Conservation (phyloP, 768 basidiomycete species). For the Leucocoprinus leucothites region DNA sequence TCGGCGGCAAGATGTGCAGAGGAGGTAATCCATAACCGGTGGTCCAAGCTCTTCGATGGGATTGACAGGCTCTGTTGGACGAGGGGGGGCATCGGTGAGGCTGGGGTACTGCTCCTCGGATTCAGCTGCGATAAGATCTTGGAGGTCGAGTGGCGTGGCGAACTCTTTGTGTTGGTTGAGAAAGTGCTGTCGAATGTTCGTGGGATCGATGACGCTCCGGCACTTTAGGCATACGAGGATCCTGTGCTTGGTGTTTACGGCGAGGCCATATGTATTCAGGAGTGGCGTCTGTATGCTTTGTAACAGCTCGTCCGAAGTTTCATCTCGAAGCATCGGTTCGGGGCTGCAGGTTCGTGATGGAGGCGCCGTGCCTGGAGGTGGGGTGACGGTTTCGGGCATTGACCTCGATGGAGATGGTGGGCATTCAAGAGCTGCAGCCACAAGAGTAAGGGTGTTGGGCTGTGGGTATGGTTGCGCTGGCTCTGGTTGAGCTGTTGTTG, state of each 20-base stretch:
- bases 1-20: slow-evolving; percentile 1
- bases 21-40: neutral
- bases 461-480: no score
- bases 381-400: no score
- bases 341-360: no score
- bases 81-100: slow-evolving; percentile 3
- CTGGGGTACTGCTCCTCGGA: neutral
- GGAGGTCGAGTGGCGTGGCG: neutral
- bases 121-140: neutral
- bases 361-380: no score
- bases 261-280: neutral
- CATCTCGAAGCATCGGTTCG: no score
- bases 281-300: neutral
- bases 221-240: slow-evolving; percentile 8
- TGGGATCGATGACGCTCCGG: slow-evolving; percentile 1
- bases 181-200: slow-evolving; percentile 3
- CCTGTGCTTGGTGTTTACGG: neutral
- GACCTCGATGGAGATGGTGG: no score
- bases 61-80: neutral
- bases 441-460: no score
- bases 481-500: no score
- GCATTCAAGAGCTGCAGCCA: no score
- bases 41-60: neutral
- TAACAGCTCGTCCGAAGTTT: no score
- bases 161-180: neutral